Conservation (phyloP, 1,139 yeast genomes). For the Yamadazyma conglobata region DNA sequence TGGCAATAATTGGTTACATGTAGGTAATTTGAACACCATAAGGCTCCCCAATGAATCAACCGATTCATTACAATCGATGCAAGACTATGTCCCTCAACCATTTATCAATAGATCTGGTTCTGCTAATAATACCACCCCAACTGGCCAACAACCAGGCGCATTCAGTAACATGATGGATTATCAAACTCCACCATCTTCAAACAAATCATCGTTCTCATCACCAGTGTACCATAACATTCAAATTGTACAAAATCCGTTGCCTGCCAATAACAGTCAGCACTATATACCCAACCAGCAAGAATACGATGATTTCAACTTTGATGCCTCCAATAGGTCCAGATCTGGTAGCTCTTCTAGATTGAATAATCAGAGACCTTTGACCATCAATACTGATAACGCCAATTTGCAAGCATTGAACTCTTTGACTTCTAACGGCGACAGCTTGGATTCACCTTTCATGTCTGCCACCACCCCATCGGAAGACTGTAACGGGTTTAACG, state of each 20-base stretch:
- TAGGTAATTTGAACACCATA: conserved; percentile 40
- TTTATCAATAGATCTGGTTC: conserved; percentile 32
- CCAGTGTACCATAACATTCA: conserved; percentile 19
- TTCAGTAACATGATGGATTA: conserved; percentile 38
- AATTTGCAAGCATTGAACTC: conserved; percentile 27
- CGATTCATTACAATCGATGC: conserved; percentile 45
- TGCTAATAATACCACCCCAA: conserved; percentile 9
- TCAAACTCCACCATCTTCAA: conserved; percentile 43
- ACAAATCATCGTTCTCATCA: conserved; percentile 31
- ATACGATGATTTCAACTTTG: conserved; percentile 26
- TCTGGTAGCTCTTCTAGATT: conserved; percentile 18
- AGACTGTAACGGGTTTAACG: conserved; percentile 18
- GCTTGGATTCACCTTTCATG: conserved; percentile 45
- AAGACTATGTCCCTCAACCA: conserved; percentile 44
- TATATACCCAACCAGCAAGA: conserved; percentile 13
- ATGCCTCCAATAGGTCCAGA: conserved; percentile 12
- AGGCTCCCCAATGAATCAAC: conserved; percentile 34
- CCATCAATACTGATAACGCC: conserved; percentile 41
- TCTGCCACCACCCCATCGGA: conserved; percentile 41
- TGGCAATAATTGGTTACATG: conserved; percentile 45
- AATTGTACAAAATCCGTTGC: conserved; percentile 15
- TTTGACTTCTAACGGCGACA: conserved; percentile 24
- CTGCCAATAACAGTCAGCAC: conserved; percentile 2
- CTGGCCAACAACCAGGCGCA: conserved; percentile 13
- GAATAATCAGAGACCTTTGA: conserved; percentile 29